Percentiles rank a stretch among this genome's conserved stretches.
Conservation (phyloP, 1,284 basidiomycete species). For the Boletus semigastroideus region DNA sequence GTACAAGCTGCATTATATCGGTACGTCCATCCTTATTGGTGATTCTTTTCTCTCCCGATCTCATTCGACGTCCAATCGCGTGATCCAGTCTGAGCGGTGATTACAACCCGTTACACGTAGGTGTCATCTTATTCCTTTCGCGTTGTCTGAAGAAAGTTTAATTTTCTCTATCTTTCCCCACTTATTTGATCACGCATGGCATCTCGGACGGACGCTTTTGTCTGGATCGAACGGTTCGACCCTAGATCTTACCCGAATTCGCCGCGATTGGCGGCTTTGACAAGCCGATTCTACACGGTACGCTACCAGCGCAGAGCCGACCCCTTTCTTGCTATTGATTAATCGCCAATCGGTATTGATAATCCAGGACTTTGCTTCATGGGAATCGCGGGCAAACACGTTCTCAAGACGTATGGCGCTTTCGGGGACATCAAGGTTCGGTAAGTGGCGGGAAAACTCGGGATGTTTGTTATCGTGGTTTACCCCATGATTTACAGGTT, state of each 20-base stretch:
- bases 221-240: slow-evolving; percentile 6
- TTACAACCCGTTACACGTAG: slow-evolving; percentile 86
- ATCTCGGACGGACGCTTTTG: background rate
- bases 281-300: slow-evolving; percentile 80
- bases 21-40: slow-evolving; percentile 39
- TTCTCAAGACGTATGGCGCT: slow-evolving; percentile 82
- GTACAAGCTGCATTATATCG: slow-evolving; percentile 92
- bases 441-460: slow-evolving; percentile 40
- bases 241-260: slow-evolving; percentile 90
- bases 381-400: slow-evolving; percentile 94
- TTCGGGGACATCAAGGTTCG: slow-evolving; percentile 96
- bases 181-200: background rate
- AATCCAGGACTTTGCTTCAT: slow-evolving; percentile 81
- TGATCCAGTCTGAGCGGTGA: slow-evolving; percentile 77
- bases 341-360: background rate
- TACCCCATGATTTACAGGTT: slow-evolving; percentile 50
- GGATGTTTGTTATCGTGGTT: background rate
- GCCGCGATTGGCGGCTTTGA: slow-evolving; percentile 95
- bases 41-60: background rate
- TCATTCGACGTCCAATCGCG: slow-evolving; percentile 1
- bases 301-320: background rate
- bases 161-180: background rate
- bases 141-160: slow-evolving; percentile 7
- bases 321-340: background rate
- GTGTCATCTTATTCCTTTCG: slow-evolving; percentile 17